Percentiles rank a stretch among this genome's conserved stretches.
Conservation (phyloP, 208 protist genomes). For the Acanthamoeba royreba region DNA sequence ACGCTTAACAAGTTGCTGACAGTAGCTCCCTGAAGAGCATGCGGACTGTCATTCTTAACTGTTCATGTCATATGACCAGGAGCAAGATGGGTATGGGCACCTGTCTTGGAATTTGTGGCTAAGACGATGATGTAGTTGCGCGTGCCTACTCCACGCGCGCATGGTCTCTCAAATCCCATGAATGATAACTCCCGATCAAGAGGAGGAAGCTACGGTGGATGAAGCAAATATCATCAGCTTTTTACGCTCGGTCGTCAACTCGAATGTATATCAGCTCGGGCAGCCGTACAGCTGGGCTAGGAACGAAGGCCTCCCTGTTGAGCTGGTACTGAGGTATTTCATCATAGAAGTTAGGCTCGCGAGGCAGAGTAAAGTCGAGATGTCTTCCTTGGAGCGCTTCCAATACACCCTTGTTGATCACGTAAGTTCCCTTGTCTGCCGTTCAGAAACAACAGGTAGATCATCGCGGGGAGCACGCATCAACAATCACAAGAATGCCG, state of each 20-base stretch:
- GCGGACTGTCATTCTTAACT: no score
- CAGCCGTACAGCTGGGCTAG: not conserved
- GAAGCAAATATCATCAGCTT: not conserved
- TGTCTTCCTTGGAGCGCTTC: slow-evolving; percentile 25
- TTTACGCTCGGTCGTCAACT: not conserved
- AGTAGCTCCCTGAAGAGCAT: not conserved
- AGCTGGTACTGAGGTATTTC: not conserved
- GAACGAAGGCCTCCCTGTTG: not conserved
- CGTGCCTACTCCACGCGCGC: slow-evolving; percentile 51
- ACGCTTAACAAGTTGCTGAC: not conserved
- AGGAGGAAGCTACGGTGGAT: not conserved
- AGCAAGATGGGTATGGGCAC: not conserved
- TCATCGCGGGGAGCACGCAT: not conserved
- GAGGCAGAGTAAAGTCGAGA: slow-evolving; percentile 48
- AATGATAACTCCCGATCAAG: not conserved
- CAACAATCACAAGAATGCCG: not conserved
- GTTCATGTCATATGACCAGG: not conserved
- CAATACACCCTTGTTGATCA: slow-evolving; percentile 46
- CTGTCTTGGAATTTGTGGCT: not conserved
- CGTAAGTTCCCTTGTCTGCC: not conserved
- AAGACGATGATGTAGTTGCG: slow-evolving; percentile 59
- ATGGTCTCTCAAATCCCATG: not conserved
- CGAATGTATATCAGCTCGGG: no score
- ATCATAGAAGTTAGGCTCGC: slow-evolving; percentile 45
- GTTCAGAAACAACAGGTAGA: not conserved